Evolutionary conservation across 2,329 filamentous ascomycete species (phyloP).

Genomic region (Aspergillus sp.): DNA sequence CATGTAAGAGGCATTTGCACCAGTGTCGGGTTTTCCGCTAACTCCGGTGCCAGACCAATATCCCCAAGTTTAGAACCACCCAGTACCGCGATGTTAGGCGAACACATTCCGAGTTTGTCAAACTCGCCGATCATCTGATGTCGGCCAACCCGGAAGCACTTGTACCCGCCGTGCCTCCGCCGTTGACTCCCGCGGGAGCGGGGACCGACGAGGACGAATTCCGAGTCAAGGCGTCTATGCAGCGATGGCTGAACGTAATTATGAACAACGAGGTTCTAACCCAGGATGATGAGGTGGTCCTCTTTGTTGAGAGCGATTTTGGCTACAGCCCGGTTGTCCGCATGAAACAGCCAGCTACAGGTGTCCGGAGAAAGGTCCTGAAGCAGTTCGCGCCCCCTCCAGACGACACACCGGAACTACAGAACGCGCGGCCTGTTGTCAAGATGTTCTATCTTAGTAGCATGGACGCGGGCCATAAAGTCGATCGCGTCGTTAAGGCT

Average conservation of each 20-base stretch:
- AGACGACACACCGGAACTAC: constrained; percentile 93
- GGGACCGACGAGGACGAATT: constrained; percentile 95
- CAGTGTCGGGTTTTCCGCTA: neutral
- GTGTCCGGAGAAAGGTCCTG: constrained; percentile 89
- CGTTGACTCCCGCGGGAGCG: constrained; percentile 90
- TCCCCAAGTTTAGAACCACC: constrained; percentile 96
- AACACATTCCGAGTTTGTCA: constrained; percentile 92
- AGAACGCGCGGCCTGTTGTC: constrained; percentile 84
- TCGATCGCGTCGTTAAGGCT: constrained; percentile 91
- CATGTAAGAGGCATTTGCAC: constrained; percentile 67
- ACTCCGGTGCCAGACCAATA: constrained; percentile 73
- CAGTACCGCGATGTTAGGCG: constrained; percentile 97
- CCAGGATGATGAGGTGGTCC: constrained; percentile 93
- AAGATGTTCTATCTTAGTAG: constrained; percentile 94
- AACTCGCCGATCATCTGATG: constrained; percentile 93
- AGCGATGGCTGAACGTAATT: constrained; percentile 93
- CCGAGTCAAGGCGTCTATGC: constrained; percentile 84
- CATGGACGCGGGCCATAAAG: constrained; percentile 97
- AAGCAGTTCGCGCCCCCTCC: constrained; percentile 98
- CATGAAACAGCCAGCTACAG: constrained; percentile 95
- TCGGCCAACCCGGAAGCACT: constrained; percentile 97
- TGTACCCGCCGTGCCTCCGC: constrained; percentile 91
- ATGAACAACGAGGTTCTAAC: constrained; percentile 91
- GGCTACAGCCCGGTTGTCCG: constrained; percentile 95
- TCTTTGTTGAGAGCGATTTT: constrained; percentile 99